Percentiles rank a stretch among this genome's conserved stretches.
Evolutionary conservation across 495 filamentous ascomycete species (phyloP).

Genomic region (Penicillium canescens): DNA sequence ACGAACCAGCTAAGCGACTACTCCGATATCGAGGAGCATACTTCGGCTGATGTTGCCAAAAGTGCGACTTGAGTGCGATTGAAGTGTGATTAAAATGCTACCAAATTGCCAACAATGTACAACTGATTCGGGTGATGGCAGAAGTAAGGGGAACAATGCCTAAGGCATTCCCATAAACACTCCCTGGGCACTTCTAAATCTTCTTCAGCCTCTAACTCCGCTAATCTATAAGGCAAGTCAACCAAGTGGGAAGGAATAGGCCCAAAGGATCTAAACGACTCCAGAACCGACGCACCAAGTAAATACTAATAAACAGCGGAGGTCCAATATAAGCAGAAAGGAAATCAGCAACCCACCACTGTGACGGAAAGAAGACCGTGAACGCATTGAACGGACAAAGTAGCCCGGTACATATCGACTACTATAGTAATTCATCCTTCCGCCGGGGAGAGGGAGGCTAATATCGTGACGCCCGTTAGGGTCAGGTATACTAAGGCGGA

Average conservation of each 20-base stretch:
- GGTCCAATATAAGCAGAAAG: conserved; percentile 58
- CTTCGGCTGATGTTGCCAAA: too few species aligned
- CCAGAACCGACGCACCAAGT: conserved; percentile 34
- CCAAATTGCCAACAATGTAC: too few species aligned
- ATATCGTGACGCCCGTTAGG: conserved; percentile 55
- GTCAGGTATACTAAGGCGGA: conserved; percentile 54
- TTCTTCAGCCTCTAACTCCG: not conserved
- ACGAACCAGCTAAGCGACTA: too few species aligned
- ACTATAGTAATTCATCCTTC: conserved; percentile 51
- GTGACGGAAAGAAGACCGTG: conserved; percentile 52
- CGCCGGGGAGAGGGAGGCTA: conserved; percentile 53
- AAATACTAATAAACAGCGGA: conserved; percentile 50
- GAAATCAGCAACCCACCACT: conserved; percentile 44
- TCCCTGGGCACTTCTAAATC: too few species aligned
- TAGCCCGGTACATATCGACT: conserved; percentile 48
- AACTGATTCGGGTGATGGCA: too few species aligned
- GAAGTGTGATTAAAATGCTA: too few species aligned
- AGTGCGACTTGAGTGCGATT: too few species aligned
- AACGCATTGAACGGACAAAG: conserved; percentile 58
- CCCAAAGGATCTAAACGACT: not conserved
- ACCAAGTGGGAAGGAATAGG: not conserved
- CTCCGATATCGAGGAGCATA: too few species aligned
- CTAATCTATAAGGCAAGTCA: not conserved
- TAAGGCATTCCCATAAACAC: too few species aligned
- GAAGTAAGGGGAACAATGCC: too few species aligned